Evolutionary conservation across 257 asterid species (phyloP).

Genomic region (Nicotiana noctiflora): DNA sequence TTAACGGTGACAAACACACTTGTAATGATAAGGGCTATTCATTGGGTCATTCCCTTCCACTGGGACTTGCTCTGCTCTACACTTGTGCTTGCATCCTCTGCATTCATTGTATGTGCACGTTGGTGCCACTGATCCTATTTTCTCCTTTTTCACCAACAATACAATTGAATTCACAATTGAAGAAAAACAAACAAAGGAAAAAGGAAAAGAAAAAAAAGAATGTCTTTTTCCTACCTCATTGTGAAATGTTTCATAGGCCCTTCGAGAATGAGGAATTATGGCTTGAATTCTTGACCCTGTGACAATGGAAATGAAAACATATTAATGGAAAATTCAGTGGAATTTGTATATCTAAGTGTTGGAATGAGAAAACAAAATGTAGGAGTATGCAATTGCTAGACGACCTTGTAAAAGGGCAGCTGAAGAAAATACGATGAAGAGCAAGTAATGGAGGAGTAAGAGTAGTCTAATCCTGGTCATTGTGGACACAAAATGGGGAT

Average conservation of each 20-base stretch:
- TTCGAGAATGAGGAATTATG: slow-evolving; percentile 15
- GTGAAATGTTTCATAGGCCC: slow-evolving; percentile 7
- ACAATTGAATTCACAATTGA: background rate
- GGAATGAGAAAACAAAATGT: background rate
- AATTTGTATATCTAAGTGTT: background rate
- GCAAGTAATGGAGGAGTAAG: slow-evolving; percentile 20
- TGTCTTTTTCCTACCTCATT: slow-evolving; percentile 25
- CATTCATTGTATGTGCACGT: slow-evolving; percentile 91
- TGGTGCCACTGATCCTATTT: slow-evolving; percentile 83
- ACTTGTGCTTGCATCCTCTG: slow-evolving; percentile 75
- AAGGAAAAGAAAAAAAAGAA: background rate
- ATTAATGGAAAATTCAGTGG: background rate
- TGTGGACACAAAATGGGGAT: background rate
- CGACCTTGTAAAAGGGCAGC: slow-evolving; percentile 43
- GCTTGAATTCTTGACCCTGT: slow-evolving; percentile 44
- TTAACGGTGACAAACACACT: slow-evolving; percentile 79
- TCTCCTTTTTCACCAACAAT: background rate
- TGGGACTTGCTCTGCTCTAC: slow-evolving; percentile 95
- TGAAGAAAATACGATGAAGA: slow-evolving; percentile 35
- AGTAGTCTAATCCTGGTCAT: slow-evolving; percentile 28
- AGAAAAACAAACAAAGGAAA: background rate
- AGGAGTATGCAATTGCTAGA: background rate
- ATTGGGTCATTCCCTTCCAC: slow-evolving; percentile 93
- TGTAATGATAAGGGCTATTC: slow-evolving; percentile 79
- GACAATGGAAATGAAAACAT: slow-evolving; percentile 7